Conservation (phyloP, 2,329 filamentous ascomycete genomes). For the Fusarium hainanense region DNA sequence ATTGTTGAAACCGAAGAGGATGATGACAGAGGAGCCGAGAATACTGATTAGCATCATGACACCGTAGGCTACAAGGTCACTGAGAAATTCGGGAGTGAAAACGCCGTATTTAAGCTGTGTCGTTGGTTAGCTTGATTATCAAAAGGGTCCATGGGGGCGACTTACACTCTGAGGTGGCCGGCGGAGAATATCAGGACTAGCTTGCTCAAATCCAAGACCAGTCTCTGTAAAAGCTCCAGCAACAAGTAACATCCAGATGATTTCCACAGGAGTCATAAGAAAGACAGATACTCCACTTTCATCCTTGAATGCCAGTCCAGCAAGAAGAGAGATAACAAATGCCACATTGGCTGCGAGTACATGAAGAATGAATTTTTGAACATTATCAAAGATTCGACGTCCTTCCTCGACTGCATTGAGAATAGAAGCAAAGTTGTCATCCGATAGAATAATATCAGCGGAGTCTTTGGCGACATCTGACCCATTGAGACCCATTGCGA, state of each 20-base stretch:
- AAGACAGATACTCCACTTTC: slow-evolving; percentile 71
- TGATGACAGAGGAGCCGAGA: slow-evolving; percentile 66
- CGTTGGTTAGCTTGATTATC: background rate
- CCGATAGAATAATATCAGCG: slow-evolving; percentile 72
- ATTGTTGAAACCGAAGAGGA: slow-evolving; percentile 65
- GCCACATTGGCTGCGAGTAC: slow-evolving; percentile 74
- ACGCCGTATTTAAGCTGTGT: slow-evolving; percentile 61
- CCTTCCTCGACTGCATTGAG: slow-evolving; percentile 69
- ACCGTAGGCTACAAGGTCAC: slow-evolving; percentile 73
- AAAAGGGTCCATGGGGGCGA: background rate
- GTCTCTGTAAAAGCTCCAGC: slow-evolving; percentile 78
- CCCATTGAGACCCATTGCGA: slow-evolving; percentile 73
- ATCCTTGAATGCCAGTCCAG: slow-evolving; percentile 77
- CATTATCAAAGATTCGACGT: slow-evolving; percentile 75
- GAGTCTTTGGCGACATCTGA: slow-evolving; percentile 78
- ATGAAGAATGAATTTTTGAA: slow-evolving; percentile 77
- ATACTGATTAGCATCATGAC: slow-evolving; percentile 71
- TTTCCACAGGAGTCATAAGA: slow-evolving; percentile 75
- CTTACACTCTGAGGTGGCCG: slow-evolving; percentile 63
- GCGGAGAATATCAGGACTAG: slow-evolving; percentile 73
- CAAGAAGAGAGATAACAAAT: slow-evolving; percentile 72
- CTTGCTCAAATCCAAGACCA: slow-evolving; percentile 76
- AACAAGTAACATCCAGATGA: slow-evolving; percentile 80
- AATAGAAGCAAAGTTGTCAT: slow-evolving; percentile 71
- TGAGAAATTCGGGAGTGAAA: slow-evolving; percentile 71